Evolutionary conservation across 2,329 filamentous ascomycete genomes (phyloP).

Genomic region (Xylariaceae sp.): DNA sequence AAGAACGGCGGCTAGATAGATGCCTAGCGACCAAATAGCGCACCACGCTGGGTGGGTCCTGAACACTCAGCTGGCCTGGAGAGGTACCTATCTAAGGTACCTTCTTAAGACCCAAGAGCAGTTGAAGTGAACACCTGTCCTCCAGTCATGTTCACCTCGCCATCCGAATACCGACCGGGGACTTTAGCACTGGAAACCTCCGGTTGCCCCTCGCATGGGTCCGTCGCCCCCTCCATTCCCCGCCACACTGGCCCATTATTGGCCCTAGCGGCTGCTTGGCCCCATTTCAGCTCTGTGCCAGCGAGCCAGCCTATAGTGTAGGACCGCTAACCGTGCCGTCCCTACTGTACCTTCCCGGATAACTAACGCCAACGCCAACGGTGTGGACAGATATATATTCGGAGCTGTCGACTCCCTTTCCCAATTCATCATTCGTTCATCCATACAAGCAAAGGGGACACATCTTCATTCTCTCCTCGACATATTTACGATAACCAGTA

Average conservation of each 20-base stretch:
- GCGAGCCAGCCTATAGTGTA: background rate
- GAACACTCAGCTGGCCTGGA: too few relatives aligned
- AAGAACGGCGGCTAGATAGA: too few relatives aligned
- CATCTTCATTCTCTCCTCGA: conserved; percentile 16
- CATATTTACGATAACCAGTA: background rate
- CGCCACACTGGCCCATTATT: conserved; percentile 13
- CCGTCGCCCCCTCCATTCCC: conserved; percentile 11
- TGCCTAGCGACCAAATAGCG: too few relatives aligned
- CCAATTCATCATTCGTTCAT: conserved; percentile 22
- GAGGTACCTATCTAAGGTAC: too few relatives aligned
- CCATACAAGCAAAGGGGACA: conserved; percentile 20
- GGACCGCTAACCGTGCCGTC: too few relatives aligned
- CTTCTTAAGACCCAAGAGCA: background rate
- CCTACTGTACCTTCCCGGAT: background rate
- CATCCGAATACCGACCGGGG: background rate
- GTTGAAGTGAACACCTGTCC: conserved; percentile 30
- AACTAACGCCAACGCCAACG: background rate
- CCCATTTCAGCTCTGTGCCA: conserved; percentile 17
- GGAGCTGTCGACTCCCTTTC: conserved; percentile 22
- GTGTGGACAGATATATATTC: conserved; percentile 28
- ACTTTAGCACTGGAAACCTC: conserved; percentile 10
- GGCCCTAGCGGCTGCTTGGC: conserved; percentile 8
- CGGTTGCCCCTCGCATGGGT: background rate
- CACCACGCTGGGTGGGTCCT: too few relatives aligned
- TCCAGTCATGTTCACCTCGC: background rate